These are phyloP conservation scores for Gossypium australe DNA, from an alignment of 345 rosid genomes.

Conservation along the genomic window DNA sequence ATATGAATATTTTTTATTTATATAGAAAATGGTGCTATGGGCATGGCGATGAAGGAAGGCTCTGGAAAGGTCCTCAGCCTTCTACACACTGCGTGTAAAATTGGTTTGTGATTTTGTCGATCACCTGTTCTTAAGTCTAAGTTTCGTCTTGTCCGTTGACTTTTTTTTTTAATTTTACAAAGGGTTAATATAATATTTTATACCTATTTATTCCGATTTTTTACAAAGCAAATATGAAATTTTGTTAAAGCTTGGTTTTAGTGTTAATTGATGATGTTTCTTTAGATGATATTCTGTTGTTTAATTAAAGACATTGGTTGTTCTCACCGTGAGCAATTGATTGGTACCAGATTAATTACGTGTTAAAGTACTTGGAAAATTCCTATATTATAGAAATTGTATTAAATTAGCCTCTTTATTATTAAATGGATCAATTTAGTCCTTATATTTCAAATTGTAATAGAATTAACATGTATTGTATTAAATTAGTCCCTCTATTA, in stretches of 20 bases:
- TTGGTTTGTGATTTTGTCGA: not conserved
- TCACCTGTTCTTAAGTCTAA: not conserved
- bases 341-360: not conserved
- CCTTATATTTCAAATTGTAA: too few species aligned
- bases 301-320: not conserved
- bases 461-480: too few species aligned
- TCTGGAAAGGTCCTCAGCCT: not conserved
- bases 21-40: not conserved
- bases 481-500: too few species aligned
- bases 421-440: too few species aligned
- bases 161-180: too few species aligned
- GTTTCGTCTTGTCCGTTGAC: not conserved
- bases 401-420: fast-evolving
- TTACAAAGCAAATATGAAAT: not conserved
- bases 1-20: not conserved
- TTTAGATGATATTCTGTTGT: not conserved
- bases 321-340: not conserved
- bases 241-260: not conserved
- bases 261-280: not conserved
- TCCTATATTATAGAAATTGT: too few species aligned
- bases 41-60: not conserved
- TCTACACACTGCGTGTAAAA: not conserved
- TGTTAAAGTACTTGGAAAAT: too few species aligned
- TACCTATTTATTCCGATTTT: not conserved
- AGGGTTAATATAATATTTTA: not conserved